Percentiles rank a stretch among this genome's conserved stretches.
phyloP scores from a whole-genome alignment of 2,329 filamentous ascomycete genomes.

The Neopestalotiopsis clavispora region DNA sequence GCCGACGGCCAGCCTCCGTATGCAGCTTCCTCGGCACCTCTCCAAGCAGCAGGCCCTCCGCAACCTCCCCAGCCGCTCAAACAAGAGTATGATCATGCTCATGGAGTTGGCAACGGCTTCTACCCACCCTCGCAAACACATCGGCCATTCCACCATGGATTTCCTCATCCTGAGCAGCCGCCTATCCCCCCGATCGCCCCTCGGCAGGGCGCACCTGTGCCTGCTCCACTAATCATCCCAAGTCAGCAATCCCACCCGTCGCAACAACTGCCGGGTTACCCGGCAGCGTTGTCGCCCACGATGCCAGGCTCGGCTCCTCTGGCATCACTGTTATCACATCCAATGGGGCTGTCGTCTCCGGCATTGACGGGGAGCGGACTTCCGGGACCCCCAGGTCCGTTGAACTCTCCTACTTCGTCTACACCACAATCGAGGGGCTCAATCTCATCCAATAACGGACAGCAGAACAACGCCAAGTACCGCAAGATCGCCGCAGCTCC shows the following conservation, averaged over 20 bases:
- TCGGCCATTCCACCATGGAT: slow-evolving; percentile 41
- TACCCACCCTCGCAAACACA: slow-evolving; percentile 37
- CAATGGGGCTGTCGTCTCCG: slow-evolving; percentile 29
- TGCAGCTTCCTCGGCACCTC: slow-evolving; percentile 17
- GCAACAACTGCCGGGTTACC: slow-evolving; percentile 25
- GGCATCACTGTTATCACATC: slow-evolving; percentile 28
- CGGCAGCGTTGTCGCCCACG: slow-evolving; percentile 31
- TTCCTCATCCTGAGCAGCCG: slow-evolving; percentile 36
- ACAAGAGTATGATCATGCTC: slow-evolving; percentile 34
- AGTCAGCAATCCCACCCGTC: slow-evolving; percentile 26
- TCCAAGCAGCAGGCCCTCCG: slow-evolving; percentile 20
- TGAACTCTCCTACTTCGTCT: slow-evolving; percentile 6
- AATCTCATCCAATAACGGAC: slow-evolving; percentile 19
- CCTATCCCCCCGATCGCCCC: slow-evolving; percentile 31
- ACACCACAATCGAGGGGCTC: background rate
- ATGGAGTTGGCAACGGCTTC: slow-evolving; percentile 40
- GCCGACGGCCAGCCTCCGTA: slow-evolving; percentile 25
- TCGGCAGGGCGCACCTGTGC: slow-evolving; percentile 26
- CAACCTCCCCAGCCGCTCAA: slow-evolving; percentile 19
- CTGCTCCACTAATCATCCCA: slow-evolving; percentile 24
- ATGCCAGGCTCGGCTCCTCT: slow-evolving; percentile 28
- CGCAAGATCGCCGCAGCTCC: slow-evolving; percentile 65
- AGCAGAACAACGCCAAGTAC: slow-evolving; percentile 47
- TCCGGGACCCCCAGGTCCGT: background rate
- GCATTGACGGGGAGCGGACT: slow-evolving; percentile 28